phyloP scores from a whole-genome alignment of 176 grass and related monocot species.

The Thinopyrum elongatum region DNA sequence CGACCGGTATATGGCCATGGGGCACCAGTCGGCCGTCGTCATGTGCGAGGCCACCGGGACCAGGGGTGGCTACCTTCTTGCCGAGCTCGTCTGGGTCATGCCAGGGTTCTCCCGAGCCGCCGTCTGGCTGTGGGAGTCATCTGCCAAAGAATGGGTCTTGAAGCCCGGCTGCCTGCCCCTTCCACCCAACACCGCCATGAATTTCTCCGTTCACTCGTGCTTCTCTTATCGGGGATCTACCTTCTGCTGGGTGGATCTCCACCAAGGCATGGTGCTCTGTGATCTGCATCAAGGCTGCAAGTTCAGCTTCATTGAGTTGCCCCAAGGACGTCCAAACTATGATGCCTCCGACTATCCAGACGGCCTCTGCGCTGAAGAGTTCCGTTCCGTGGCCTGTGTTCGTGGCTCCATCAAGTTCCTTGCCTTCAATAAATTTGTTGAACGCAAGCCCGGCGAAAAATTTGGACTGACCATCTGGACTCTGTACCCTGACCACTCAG shows the following conservation, averaged over 20 bases:
- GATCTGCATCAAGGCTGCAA: not conserved
- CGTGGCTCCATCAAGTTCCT: slow-evolving; percentile 3
- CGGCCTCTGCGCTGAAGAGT: not conserved
- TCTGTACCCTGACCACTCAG: not conserved
- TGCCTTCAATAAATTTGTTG: not conserved
- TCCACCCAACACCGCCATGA: not conserved
- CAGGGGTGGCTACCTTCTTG: not conserved
- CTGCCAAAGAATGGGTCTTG: not conserved
- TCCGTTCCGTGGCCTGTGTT: not conserved
- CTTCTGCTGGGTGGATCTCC: slow-evolving; percentile 19
- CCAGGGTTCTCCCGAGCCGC: not conserved
- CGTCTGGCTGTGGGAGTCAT: not conserved
- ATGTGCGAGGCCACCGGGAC: not conserved
- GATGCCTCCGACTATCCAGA: not conserved
- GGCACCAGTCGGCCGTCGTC: not conserved
- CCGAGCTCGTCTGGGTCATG: not conserved
- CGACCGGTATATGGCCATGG: not conserved
- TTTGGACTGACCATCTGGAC: not conserved
- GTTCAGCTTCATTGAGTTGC: not conserved
- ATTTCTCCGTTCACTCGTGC: not conserved
- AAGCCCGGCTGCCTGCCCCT: not conserved
- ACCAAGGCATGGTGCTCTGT: not conserved
- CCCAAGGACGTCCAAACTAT: not conserved
- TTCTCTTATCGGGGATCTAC: not conserved
- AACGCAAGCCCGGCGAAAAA: not conserved